These are phyloP conservation scores for Orychophragmus violaceus DNA, from an alignment of 345 rosid genomes.

Conservation along the genomic window DNA sequence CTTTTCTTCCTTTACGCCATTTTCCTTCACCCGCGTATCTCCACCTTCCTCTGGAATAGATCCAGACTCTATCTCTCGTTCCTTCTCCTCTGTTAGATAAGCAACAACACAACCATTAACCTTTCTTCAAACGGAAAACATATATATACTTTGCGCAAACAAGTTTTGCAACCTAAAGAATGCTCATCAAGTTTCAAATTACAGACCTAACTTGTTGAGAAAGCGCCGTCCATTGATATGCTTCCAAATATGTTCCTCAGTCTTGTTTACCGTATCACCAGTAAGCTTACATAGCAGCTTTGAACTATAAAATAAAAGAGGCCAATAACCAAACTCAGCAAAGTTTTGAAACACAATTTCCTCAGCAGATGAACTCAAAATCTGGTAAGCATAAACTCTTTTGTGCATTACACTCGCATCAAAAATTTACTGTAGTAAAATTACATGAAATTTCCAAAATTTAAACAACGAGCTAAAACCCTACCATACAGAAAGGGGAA, in stretches of 20 bases:
- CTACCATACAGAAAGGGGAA: background rate
- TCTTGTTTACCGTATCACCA: constrained; percentile 82
- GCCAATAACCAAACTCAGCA: constrained; percentile 8
- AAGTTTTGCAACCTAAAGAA: background rate
- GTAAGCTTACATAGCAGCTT: constrained; percentile 82
- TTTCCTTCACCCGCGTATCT: constrained; percentile 1
- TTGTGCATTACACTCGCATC: background rate
- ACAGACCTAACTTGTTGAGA: constrained; percentile 77
- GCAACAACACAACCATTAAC: background rate
- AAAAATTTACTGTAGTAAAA: background rate
- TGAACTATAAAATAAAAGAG: constrained; percentile 38
- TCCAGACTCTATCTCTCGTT: constrained; percentile 39
- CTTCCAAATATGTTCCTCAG: constrained; percentile 96
- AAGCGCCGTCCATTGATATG: constrained; percentile 82
- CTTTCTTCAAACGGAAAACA: background rate
- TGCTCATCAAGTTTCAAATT: background rate
- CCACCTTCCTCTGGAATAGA: constrained; percentile 27
- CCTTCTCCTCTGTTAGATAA: constrained; percentile 59
- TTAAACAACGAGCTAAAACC: constrained; percentile 10
- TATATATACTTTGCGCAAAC: background rate
- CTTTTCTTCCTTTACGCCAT: constrained; percentile 29
- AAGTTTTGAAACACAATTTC: background rate
- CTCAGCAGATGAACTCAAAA: background rate
- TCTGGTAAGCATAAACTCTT: background rate
- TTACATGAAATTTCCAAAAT: background rate